Conservation (phyloP, 2,329 filamentous ascomycete species). For the Fusarium nurragi region DNA sequence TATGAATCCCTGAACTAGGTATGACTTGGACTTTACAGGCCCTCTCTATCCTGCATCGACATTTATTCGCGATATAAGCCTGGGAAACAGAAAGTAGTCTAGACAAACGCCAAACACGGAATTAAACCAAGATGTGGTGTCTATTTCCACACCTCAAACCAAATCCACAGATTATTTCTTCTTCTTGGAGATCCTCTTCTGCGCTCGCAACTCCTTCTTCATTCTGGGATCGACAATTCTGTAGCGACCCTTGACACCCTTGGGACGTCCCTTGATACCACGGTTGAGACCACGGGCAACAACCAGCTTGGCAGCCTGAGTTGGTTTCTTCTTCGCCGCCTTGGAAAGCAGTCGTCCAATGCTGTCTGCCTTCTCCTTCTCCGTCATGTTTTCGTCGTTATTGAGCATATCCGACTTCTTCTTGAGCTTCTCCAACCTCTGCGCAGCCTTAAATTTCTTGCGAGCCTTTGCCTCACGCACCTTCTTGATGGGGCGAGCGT, state of each 20-base stretch:
- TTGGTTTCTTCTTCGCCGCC: conserved; percentile 86
- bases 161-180: conserved; percentile 56
- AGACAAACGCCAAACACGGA: conserved; percentile 13
- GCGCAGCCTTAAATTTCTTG: conserved; percentile 96
- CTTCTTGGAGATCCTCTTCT: conserved; percentile 82
- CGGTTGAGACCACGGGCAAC: conserved; percentile 87
- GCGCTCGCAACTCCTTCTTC: conserved; percentile 93
- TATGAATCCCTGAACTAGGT: conserved; percentile 59
- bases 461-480: conserved; percentile 94
- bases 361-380: conserved; percentile 91
- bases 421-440: conserved; percentile 90
- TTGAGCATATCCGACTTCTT: conserved; percentile 94
- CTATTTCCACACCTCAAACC: conserved; percentile 14
- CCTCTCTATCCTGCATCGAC: conserved; percentile 69
- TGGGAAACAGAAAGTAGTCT: conserved; percentile 24
- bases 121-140: conserved; percentile 23
- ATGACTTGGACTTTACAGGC: conserved; percentile 81
- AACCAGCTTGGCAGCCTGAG: conserved; percentile 83
- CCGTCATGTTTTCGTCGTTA: conserved; percentile 90
- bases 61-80: conserved; percentile 60
- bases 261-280: conserved; percentile 85
- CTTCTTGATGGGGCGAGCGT: conserved; percentile 98
- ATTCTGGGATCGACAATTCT: conserved; percentile 95
- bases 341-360: conserved; percentile 85
- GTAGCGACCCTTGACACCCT: conserved; percentile 93